Evolutionary conservation across 306 rosid species (phyloP).

Genomic region (Prunus mume): DNA sequence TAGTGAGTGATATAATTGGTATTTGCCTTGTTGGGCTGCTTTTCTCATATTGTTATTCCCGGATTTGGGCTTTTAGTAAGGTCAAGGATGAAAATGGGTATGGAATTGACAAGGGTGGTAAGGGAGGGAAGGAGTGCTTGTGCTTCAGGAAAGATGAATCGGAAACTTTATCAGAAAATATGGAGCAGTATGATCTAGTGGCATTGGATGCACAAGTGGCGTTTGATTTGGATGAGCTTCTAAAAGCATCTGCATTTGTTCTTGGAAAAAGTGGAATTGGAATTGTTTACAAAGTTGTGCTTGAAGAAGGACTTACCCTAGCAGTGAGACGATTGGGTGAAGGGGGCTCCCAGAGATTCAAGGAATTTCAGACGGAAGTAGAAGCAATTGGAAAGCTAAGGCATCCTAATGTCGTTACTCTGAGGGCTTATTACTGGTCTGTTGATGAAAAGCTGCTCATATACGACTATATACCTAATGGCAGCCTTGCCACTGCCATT

Average conservation of each 20-base stretch:
- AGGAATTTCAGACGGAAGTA: conserved; percentile 96
- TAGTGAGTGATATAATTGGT: conserved; percentile 78
- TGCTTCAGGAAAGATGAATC: conserved; percentile 82
- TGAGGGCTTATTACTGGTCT: conserved; percentile 96
- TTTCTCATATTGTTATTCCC: conserved; percentile 79
- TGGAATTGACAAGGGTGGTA: conserved; percentile 49
- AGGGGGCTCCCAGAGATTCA: conserved; percentile 97
- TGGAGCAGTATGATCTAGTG: conserved; percentile 87
- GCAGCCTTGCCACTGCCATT: conserved; percentile 82
- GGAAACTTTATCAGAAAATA: conserved; percentile 65
- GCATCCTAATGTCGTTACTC: conserved; percentile 80
- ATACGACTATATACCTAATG: conserved; percentile 85
- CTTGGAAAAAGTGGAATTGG: conserved; percentile 94
- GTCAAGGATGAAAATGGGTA: conserved; percentile 40
- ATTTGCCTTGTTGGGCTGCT: conserved; percentile 83
- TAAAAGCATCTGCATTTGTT: conserved; percentile 97
- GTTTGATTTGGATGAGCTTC: conserved; percentile 96
- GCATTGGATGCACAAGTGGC: conserved; percentile 74
- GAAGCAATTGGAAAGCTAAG: conserved; percentile 95
- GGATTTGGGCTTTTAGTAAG: conserved; percentile 57
- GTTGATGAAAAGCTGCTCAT: conserved; percentile 97
- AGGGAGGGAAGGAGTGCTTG: conserved; percentile 59
- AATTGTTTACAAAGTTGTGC: conserved; percentile 95
- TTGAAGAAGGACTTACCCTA: conserved; percentile 80
- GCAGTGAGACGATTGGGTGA: conserved; percentile 97